A percentile compares a stretch with the other conserved stretches of the same genome.
phyloP scores from a whole-genome alignment of 306 rosid species.

The Canavalia gladiata region DNA sequence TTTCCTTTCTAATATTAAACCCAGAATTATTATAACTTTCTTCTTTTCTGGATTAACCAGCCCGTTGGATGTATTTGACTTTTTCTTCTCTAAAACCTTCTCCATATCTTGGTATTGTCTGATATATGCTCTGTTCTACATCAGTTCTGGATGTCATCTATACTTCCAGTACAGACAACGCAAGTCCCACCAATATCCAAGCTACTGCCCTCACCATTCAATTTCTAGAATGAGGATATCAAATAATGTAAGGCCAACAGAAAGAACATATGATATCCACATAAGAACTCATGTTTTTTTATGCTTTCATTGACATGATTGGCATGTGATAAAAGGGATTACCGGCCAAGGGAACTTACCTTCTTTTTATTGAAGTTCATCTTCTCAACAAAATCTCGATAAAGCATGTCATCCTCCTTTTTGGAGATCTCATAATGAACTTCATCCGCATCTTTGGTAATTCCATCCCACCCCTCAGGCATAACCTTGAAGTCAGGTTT shows the following conservation, averaged over 20 bases:
- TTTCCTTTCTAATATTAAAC: neutral
- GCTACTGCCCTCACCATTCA: neutral
- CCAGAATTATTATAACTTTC: neutral
- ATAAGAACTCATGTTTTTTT: neutral
- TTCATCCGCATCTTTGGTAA: slow-evolving; percentile 87
- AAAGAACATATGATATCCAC: neutral
- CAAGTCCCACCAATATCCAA: slow-evolving; percentile 18
- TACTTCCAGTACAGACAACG: slow-evolving; percentile 7
- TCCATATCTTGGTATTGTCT: neutral
- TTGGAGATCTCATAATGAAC: slow-evolving; percentile 92
- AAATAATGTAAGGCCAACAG: slow-evolving; percentile 21
- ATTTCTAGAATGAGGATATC: neutral
- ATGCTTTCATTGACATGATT: slow-evolving; percentile 3
- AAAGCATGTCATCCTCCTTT: slow-evolving; percentile 90
- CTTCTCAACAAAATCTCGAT: slow-evolving; percentile 81
- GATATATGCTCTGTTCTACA: neutral
- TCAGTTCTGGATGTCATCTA: neutral
- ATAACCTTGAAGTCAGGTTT: slow-evolving; percentile 96
- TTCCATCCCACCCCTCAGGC: slow-evolving; percentile 99
- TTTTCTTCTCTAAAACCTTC: neutral
- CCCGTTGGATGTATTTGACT: neutral
- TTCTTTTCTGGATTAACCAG: slow-evolving; percentile 21
- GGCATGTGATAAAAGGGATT: neutral
- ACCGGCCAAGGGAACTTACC: slow-evolving; percentile 61
- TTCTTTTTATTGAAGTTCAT: slow-evolving; percentile 92